Conservation (phyloP, 2,329 filamentous ascomycete species). For the Ophidiomyces ophidiicola region DNA sequence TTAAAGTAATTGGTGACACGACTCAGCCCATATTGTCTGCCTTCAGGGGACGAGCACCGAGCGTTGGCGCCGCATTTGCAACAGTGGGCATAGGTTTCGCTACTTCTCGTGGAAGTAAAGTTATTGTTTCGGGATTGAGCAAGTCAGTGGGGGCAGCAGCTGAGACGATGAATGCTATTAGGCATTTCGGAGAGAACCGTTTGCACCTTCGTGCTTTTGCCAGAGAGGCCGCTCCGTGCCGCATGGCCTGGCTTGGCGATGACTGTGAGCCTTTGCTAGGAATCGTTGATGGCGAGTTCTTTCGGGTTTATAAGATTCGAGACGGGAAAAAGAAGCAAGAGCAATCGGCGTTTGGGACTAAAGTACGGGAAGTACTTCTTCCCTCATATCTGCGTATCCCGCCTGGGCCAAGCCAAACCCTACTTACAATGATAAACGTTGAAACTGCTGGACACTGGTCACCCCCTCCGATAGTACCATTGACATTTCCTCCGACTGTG, state of each 20-base stretch:
- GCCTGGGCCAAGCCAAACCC: slow-evolving; percentile 43
- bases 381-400: slow-evolving; percentile 49
- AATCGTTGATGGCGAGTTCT: slow-evolving; percentile 34
- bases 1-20: slow-evolving; percentile 52
- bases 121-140: slow-evolving; percentile 39
- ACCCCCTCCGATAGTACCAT: slow-evolving; percentile 28
- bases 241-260: slow-evolving; percentile 36
- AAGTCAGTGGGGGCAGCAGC: slow-evolving; percentile 40
- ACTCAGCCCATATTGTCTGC: slow-evolving; percentile 54
- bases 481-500: slow-evolving; percentile 33
- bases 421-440: slow-evolving; percentile 43
- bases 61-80: slow-evolving; percentile 34
- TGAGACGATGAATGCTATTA: slow-evolving; percentile 37
- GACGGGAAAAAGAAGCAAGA: slow-evolving; percentile 42
- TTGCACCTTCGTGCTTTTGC: slow-evolving; percentile 34
- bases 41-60: slow-evolving; percentile 44
- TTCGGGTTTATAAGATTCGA: slow-evolving; percentile 36
- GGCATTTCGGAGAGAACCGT: slow-evolving; percentile 38
- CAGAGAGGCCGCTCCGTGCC: slow-evolving; percentile 30
- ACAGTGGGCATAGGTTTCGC: slow-evolving; percentile 34
- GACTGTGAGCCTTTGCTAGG: slow-evolving; percentile 34
- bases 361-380: slow-evolving; percentile 56
- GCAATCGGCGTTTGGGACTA: slow-evolving; percentile 42
- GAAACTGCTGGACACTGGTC: slow-evolving; percentile 31
- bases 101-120: slow-evolving; percentile 38